These are phyloP conservation scores for Termitomyces eurrhizus DNA, from an alignment of 768 basidiomycete species.

Conservation along the genomic window DNA sequence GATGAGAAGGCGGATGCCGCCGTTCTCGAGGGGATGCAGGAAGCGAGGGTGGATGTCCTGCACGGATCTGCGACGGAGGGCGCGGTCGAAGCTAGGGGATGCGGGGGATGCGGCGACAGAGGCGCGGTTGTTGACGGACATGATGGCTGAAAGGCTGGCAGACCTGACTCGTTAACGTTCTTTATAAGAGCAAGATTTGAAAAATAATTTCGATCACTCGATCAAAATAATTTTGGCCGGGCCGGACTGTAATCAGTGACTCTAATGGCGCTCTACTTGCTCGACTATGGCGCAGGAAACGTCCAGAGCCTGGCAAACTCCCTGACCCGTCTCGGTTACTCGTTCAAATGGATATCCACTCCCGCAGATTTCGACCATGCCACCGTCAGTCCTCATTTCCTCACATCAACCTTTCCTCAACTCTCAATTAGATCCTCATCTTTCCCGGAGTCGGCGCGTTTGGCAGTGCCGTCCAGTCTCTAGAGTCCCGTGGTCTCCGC, in stretches of 20 bases:
- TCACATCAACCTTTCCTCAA: constrained; percentile 12
- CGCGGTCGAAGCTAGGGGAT: constrained; percentile 31
- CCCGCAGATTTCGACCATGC: constrained; percentile 84
- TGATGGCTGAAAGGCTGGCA: constrained; percentile 22
- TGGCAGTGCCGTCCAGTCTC: constrained; percentile 77
- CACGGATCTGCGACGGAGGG: constrained; percentile 28
- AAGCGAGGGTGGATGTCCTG: constrained; percentile 49
- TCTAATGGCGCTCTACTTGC: constrained; percentile 65
- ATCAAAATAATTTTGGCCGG: constrained; percentile 5
- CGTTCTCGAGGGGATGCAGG: constrained; percentile 81
- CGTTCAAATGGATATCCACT: constrained; percentile 84
- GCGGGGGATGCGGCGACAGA: constrained; percentile 55
- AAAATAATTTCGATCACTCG: constrained; percentile 14
- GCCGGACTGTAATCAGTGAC: constrained; percentile 2
- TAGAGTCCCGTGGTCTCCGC: constrained; percentile 67
- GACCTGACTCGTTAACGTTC: constrained; percentile 1
- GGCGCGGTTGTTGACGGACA: constrained; percentile 36
- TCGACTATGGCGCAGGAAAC: constrained; percentile 97
- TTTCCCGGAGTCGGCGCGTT: constrained; percentile 98
- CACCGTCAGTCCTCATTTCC: constrained; percentile 58
- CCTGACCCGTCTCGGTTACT: constrained; percentile 74
- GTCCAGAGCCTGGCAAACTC: constrained; percentile 94
- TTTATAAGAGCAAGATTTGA: constrained; percentile 5
- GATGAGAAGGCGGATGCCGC: constrained; percentile 74
- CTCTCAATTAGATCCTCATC: constrained; percentile 69